phyloP scores from a whole-genome alignment of 169 alveolate species.

The Miamiensis avidus region DNA sequence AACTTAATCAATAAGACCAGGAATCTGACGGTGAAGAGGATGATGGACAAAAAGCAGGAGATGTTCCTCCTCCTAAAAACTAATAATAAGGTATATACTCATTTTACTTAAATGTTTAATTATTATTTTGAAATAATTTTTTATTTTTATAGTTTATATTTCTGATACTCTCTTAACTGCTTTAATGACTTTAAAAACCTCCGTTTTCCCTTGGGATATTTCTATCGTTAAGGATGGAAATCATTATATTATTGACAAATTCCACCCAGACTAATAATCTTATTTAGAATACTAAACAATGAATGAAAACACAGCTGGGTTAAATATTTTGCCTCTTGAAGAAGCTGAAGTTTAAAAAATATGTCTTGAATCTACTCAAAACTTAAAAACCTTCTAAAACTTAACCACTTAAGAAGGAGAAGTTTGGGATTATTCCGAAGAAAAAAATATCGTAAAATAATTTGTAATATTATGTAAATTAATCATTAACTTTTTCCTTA shows the following conservation, averaged over 20 bases:
- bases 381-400: background rate
- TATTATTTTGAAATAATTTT: too few relatives aligned
- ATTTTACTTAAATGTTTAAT: too few relatives aligned
- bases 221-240: constrained; percentile 9
- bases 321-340: constrained; percentile 14
- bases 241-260: constrained; percentile 1
- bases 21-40: background rate
- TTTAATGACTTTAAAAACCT: constrained; percentile 23
- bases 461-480: too few relatives aligned
- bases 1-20: too few relatives aligned
- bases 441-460: background rate
- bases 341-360: constrained; percentile 14
- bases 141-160: constrained; percentile 17
- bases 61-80: background rate
- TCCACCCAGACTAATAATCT: constrained; percentile 5
- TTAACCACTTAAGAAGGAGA: constrained; percentile 7
- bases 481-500: too few relatives aligned
- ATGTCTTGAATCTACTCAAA: constrained; percentile 16
- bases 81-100: background rate
- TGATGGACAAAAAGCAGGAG: background rate
- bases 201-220: constrained; percentile 32
- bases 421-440: constrained; percentile 21
- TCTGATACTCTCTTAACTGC: constrained; percentile 21
- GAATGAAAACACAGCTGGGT: background rate
- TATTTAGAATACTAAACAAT: constrained; percentile 16